Percentiles rank a stretch among this genome's conserved stretches.
These are phyloP conservation scores for Triticum timopheevii DNA, from an alignment of 176 grass and related monocot species.

Conservation along the genomic window DNA sequence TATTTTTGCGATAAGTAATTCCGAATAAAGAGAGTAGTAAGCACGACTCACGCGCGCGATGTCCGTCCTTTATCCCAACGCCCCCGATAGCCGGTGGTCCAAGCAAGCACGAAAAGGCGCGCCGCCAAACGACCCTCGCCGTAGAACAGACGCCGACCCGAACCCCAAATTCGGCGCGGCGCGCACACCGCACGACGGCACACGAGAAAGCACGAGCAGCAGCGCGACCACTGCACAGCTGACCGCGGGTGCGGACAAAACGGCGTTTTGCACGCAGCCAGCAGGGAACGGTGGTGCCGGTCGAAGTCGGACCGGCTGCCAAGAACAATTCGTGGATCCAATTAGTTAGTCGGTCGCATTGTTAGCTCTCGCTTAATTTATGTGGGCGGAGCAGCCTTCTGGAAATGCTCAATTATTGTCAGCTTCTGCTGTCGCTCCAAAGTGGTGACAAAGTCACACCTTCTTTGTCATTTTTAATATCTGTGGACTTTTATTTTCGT, in stretches of 20 bases:
- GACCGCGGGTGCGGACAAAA: slow-evolving; percentile 5
- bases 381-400: neutral
- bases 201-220: too few species aligned
- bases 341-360: neutral
- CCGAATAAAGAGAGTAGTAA: too few species aligned
- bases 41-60: neutral
- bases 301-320: neutral
- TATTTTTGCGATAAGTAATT: too few species aligned
- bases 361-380: slow-evolving; percentile 10
- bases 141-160: neutral
- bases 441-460: slow-evolving; percentile 9
- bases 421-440: slow-evolving; percentile 13
- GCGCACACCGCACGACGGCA: too few species aligned
- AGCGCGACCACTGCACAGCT: neutral
- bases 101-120: neutral
- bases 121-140: neutral
- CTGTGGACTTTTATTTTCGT: neutral
- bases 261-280: neutral
- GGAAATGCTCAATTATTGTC: slow-evolving; percentile 35
- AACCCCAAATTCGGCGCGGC: neutral
- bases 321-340: neutral
- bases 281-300: too few species aligned
- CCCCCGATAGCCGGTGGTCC: neutral
- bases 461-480: neutral
- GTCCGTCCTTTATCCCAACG: neutral